phyloP scores from a whole-genome alignment of 306 rosid species.

The Begonia loranthoides region DNA sequence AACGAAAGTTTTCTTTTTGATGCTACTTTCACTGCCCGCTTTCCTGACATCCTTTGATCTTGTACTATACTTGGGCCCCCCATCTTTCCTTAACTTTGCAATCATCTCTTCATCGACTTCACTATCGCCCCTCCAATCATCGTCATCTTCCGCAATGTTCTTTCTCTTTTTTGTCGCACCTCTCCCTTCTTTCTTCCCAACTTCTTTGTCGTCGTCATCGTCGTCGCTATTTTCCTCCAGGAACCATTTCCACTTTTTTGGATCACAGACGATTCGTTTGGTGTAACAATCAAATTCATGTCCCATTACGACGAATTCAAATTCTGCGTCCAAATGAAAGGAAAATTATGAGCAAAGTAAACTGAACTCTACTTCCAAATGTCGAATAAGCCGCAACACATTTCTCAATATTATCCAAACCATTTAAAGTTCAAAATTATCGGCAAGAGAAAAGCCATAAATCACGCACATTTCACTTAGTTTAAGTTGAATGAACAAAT shows the following conservation, averaged over 20 bases:
- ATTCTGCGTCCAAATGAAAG: conserved; percentile 34
- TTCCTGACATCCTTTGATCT: conserved; percentile 30
- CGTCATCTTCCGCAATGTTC: conserved; percentile 25
- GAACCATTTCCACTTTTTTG: conserved; percentile 70
- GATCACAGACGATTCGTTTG: conserved; percentile 33
- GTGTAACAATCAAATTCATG: conserved; percentile 75
- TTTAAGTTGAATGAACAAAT: too few relatives aligned
- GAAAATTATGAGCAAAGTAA: neutral
- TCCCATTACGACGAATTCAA: conserved; percentile 62
- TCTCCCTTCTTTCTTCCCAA: conserved; percentile 16
- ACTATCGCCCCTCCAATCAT: conserved; percentile 56
- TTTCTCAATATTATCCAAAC: too few relatives aligned
- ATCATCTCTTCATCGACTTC: conserved; percentile 36
- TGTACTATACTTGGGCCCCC: conserved; percentile 37
- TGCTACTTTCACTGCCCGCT: conserved; percentile 16
- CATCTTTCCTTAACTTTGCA: conserved; percentile 26
- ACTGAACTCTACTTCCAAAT: too few relatives aligned
- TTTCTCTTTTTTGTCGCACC: conserved; percentile 31
- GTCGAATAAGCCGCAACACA: too few relatives aligned
- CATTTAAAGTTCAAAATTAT: too few relatives aligned
- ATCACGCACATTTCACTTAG: too few relatives aligned
- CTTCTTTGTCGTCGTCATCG: conserved; percentile 14
- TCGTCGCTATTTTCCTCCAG: conserved; percentile 48
- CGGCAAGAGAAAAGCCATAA: too few relatives aligned
- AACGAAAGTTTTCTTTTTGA: conserved; percentile 19